Evolutionary conservation across 805 yeast genomes (phyloP).

Genomic region (Middelhovenomyces tepae): DNA sequence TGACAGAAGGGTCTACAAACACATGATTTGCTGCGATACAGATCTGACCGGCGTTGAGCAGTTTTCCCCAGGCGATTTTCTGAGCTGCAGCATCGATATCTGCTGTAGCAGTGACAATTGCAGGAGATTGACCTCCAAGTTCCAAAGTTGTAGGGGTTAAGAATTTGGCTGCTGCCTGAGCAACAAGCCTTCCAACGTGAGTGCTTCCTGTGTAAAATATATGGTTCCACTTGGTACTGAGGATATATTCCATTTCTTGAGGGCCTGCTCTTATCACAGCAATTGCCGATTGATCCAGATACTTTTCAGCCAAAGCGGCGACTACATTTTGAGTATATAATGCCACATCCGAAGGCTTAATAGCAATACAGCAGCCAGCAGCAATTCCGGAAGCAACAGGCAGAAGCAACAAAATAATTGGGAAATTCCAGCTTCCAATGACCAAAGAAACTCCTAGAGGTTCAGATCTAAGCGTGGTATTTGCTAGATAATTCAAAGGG

Average conservation of each 20-base stretch:
- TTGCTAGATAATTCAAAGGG: constrained; percentile 15
- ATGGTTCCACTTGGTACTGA: constrained; percentile 41
- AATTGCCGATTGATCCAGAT: constrained; percentile 2
- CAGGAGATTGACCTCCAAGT: constrained; percentile 76
- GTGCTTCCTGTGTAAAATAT: constrained; percentile 68
- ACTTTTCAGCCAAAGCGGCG: constrained; percentile 21
- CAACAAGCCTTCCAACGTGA: constrained; percentile 56
- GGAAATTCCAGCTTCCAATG: constrained; percentile 76
- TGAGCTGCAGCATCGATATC: constrained; percentile 38
- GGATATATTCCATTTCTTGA: constrained; percentile 1
- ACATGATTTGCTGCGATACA: constrained; percentile 70
- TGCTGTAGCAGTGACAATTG: constrained; percentile 42
- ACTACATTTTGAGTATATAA: constrained; percentile 54
- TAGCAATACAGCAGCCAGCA: constrained; percentile 71
- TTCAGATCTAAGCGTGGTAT: constrained; percentile 22
- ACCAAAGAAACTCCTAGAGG: constrained; percentile 60
- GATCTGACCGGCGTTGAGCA: constrained; percentile 64
- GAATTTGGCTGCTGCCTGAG: constrained; percentile 58
- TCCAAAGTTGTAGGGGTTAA: constrained; percentile 65
- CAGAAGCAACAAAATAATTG: constrained; percentile 50
- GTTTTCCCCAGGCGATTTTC: constrained; percentile 57
- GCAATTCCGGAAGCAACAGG: constrained; percentile 77
- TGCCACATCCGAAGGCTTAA: constrained; percentile 68
- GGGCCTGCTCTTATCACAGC: constrained; percentile 2
- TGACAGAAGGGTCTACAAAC: constrained; percentile 45